Evolutionary conservation across 2,329 filamentous ascomycete species (phyloP), one percentile per base, ranked within the genome.

Genomic region (Raffaelea deltoideospora): DNA sequence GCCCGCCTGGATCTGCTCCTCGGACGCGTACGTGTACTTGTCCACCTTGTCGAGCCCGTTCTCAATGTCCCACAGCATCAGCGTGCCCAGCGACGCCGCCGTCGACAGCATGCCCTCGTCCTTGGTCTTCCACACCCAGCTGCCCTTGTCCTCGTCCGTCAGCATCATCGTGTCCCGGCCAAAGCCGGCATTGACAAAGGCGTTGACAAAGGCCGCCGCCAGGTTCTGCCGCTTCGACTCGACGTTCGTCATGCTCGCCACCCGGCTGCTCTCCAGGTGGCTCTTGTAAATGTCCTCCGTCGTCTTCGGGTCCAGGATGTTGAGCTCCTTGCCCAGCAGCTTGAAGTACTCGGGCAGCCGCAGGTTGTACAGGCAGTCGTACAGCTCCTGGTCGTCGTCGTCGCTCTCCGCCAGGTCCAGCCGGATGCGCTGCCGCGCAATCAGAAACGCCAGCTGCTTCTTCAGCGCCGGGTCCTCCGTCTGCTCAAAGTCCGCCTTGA

Each of bases 241-340:
- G 33, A 92, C 75, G 53, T 95, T 95, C 10, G 88, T 95, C 60
- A 94, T 73, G 26, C 86, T 87, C 19, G 85, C 84, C 37, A 92
- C 90, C 43, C 92, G 76, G 50, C 79, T 93, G 62, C 83, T 96
- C 61, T 98, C 90, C 5, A 98, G 72, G 58, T 98, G 90, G 53
- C 86, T 94, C 67, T 98, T 98, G 72, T 98, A 98, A 50, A 98
- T 98, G 51, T 98, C 92, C 54, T 98, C 90, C 0, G 88, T 92
- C 31, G 84, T 83, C 65, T 95, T 96, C 26, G 90, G 90, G 44
- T 98, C 90, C 30, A 96, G 66, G 36, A 98, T 88, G 58, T 98
- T 96, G 37, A 98, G 69, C 56, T 98, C 90, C 60, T 95, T 95
- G 40, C 79, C 92, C 23, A 98, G 66, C 5, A 81, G 75, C 59